Percentiles rank a stretch among this genome's conserved stretches.
phyloP scores from a whole-genome alignment of 2,329 filamentous ascomycete genomes.

The Talaromyces atroroseus region DNA sequence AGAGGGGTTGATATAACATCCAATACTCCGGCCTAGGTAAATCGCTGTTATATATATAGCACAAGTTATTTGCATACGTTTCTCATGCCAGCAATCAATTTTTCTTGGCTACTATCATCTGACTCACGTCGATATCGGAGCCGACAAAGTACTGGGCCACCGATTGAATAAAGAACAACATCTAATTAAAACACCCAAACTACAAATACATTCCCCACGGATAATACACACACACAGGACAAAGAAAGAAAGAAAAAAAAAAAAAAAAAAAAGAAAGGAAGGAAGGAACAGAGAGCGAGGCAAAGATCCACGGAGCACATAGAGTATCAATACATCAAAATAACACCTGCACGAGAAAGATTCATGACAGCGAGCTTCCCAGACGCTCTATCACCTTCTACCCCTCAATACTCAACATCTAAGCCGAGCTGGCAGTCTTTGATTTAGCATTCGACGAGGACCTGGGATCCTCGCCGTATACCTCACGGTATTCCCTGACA shows the following conservation, averaged over 20 bases:
- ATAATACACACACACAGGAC: background rate
- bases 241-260: background rate
- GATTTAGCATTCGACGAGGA: background rate
- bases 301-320: background rate
- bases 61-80: background rate
- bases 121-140: too few relatives aligned
- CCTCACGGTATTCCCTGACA: constrained; percentile 28
- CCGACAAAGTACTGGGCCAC: background rate
- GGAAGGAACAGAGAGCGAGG: background rate
- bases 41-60: background rate
- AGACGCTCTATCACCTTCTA: background rate
- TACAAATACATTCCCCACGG: constrained; percentile 13
- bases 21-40: too few relatives aligned
- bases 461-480: constrained; percentile 28
- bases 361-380: background rate
- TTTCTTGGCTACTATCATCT: background rate
- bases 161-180: background rate
- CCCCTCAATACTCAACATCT: background rate
- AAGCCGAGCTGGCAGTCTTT: background rate
- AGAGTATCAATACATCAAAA: background rate
- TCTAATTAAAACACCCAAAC: background rate
- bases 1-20: background rate
- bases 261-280: background rate
- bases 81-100: background rate
- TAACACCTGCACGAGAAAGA: background rate